Evolutionary conservation across 805 yeast genomes (phyloP), one percentile per base, ranked within the genome.

Genomic region (Monosporozyma yasuniensis): DNA sequence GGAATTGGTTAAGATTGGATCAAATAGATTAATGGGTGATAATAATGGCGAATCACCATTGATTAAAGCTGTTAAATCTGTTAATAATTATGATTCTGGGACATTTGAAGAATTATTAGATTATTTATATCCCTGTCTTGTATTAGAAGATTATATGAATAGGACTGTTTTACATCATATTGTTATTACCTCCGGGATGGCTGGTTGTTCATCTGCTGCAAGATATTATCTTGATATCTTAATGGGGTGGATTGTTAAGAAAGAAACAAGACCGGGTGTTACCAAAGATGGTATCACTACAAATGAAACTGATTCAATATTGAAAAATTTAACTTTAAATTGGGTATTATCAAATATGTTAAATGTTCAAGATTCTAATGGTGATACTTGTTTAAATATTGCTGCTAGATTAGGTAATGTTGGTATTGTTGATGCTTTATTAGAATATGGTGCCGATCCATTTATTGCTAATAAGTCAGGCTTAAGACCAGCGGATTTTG

Each of bases 321-420:
- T 80, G 46, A 72, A 78, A 14, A 66, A 72, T 25, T 72, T 77
- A 39, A 69, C 72, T 16, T 69, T 85, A 23, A 75, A 78, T 10
- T 72, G 76, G 60, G 79, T 84, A 55, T 81, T 84, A 71, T 71
- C 77, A 16, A 79, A 81, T 45, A 78, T 93, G 57, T 83, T 91
- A 48, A 91, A 93, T 63, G 84, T 85, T n/a, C 87, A 84, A 54
- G 99, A 93, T 68, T 73, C 80, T 49, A 90, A 90, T 60, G 99
- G 99, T 23, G 96, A 93, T 64, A 93, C 99, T 0, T 90, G 96
- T 45, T 72, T 93, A 52, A 95, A 90, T 62, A 86, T 93, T 50
- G 95, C 95, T 0, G 93, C 97, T 0, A 78, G 95, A 58, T 79
- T 93, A 23, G 95, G 95, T 8, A 85, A 87, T 63, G 79, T 81